These are phyloP conservation scores for Marsdenia floribunda DNA, from an alignment of 257 asterid genomes.

Conservation along the genomic window DNA sequence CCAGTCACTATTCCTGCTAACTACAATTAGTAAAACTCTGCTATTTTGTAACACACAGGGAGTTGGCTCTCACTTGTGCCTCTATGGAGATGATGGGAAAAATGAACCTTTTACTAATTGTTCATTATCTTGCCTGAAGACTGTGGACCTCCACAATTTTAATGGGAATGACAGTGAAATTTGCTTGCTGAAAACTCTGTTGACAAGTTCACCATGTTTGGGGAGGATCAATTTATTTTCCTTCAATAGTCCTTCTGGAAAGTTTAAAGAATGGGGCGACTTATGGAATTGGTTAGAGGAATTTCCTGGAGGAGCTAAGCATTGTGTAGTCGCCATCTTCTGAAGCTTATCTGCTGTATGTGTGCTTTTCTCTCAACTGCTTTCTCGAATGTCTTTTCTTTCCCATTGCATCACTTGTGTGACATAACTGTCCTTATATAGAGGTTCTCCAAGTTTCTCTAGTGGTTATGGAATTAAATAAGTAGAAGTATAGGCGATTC, in stretches of 20 bases:
- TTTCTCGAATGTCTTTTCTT: background rate
- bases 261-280: constrained; percentile 22
- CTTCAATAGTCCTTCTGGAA: constrained; percentile 19
- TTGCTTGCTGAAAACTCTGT: constrained; percentile 31
- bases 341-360: constrained; percentile 28
- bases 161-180: constrained; percentile 37
- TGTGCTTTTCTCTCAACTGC: constrained; percentile 5
- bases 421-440: background rate
- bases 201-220: constrained; percentile 29
- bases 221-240: constrained; percentile 36
- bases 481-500: background rate
- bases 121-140: constrained; percentile 37
- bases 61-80: constrained; percentile 21
- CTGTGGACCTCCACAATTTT: constrained; percentile 31
- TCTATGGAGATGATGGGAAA: constrained; percentile 24
- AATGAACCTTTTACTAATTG: constrained; percentile 19
- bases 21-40: background rate
- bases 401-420: background rate
- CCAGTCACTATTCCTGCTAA: background rate
- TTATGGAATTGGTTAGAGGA: constrained; percentile 26
- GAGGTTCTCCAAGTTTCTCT: background rate
- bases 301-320: constrained; percentile 25
- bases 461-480: background rate
- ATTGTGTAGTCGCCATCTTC: constrained; percentile 25
- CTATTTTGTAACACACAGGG: constrained; percentile 31